Base-by-base conservation (phyloP, 768 basidiomycete species). In the Leucosporidium scottii region DNA sequence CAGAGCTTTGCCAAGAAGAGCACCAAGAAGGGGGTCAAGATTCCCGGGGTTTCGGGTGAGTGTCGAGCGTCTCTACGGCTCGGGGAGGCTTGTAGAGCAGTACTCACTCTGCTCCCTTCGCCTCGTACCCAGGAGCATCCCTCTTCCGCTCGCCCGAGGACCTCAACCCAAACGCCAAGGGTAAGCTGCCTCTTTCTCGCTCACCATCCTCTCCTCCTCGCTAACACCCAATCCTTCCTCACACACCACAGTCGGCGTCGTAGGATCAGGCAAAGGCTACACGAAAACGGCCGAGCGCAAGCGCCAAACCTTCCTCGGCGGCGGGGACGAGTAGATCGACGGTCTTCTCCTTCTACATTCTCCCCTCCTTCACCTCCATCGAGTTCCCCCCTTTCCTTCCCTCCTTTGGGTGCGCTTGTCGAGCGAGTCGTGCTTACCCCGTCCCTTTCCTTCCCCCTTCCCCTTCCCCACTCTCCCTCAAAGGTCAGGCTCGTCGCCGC, bases 1-100 rank as follows among this genome's bases (percentile, higher is more conserved):
- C 90, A 93, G 80, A 90, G 90, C 80, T 94, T 94, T 81, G 86
- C 91, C 27, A 94, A 93, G 82, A 94, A 94, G 81, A 85, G 86
- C 34, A 89, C 91, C 78, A 91, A 88, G 83, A 93, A 93, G 79
- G 91, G 91, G 13, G 85, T 91, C 39, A 86, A 88, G 77, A 93
- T 93, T 66, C 91, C 91, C 34, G 91, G 91, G 30, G 84, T 91
- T 44, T 80, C 87, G 36, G 70, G 73, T 71, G 36, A 34, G 68
- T 58, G 4, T 3, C 12, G 5, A 7, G 9, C 49, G 49, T 25
- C 18, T 9, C 30, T 20, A 27, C 9, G 36, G 0, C 25, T 53
- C 30, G 2, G 17, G 13, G 48, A 5, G 34, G 34, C 12, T 5
- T 36, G 12, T 1, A 23, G 7, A 27, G 2, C 1, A 1, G 1